phyloP scores from a whole-genome alignment of 1,139 yeast species.

The Pichia terricola region DNA sequence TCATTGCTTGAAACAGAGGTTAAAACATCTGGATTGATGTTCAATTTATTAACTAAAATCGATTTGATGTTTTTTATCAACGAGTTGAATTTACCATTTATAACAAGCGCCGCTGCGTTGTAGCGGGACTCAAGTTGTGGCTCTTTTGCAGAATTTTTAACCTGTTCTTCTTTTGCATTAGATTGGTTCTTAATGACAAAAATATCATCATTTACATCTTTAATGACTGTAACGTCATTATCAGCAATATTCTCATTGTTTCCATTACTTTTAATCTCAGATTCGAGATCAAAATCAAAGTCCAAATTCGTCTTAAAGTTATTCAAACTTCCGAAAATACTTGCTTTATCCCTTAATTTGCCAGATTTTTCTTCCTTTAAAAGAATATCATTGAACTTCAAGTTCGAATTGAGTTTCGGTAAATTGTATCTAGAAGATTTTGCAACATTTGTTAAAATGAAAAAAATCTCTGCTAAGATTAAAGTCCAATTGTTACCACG shows the following conservation, averaged over 20 bases:
- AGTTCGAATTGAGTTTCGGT: conserved; percentile 22
- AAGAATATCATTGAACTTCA: not conserved
- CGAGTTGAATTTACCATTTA: conserved; percentile 3
- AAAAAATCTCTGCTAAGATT: conserved; percentile 50
- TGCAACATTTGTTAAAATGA: conserved; percentile 40
- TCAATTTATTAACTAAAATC: not conserved
- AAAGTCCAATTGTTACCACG: conserved; percentile 41
- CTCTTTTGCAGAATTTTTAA: conserved; percentile 1
- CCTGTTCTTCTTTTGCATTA: not conserved
- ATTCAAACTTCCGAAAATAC: conserved; percentile 13
- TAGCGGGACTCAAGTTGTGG: not conserved
- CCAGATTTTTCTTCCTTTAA: conserved; percentile 3
- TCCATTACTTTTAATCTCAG: not conserved
- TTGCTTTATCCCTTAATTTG: conserved; percentile 7
- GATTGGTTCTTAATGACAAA: not conserved
- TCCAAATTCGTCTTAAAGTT: conserved; percentile 6
- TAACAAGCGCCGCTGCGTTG: not conserved
- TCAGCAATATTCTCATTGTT: not conserved
- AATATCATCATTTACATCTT: conserved; percentile 3
- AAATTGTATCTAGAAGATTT: conserved; percentile 30
- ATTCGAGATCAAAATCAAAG: conserved; percentile 2
- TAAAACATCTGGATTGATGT: not conserved
- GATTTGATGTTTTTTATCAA: conserved; percentile 13
- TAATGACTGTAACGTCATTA: conserved; percentile 7
- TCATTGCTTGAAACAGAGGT: not conserved